Conservation (phyloP, 2,329 filamentous ascomycete genomes). For the Clonostachys byssicola region DNA sequence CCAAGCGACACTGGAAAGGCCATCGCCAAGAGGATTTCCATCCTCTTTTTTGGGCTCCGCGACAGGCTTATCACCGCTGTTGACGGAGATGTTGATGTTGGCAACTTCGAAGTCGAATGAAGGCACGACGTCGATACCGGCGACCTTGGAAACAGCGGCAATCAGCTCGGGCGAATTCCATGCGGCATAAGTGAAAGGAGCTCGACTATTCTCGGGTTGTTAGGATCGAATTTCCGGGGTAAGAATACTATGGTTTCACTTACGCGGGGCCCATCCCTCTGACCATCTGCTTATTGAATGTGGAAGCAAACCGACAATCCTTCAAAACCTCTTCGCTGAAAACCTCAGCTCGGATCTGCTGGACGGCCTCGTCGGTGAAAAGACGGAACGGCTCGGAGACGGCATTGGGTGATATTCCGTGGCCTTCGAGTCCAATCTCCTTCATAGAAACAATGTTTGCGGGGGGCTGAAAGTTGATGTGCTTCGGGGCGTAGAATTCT, state of each 20-base stretch:
- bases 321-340: slow-evolving; percentile 50
- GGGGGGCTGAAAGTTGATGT: slow-evolving; percentile 47
- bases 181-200: slow-evolving; percentile 51
- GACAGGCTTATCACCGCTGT: slow-evolving; percentile 28
- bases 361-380: slow-evolving; percentile 57
- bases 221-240: too few relatives aligned
- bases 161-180: slow-evolving; percentile 38
- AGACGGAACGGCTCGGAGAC: slow-evolving; percentile 63
- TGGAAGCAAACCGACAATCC: slow-evolving; percentile 47
- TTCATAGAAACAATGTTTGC: slow-evolving; percentile 54
- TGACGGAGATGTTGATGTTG: slow-evolving; percentile 48
- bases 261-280: slow-evolving; percentile 23
- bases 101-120: slow-evolving; percentile 51
- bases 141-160: slow-evolving; percentile 42
- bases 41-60: too few relatives aligned
- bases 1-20: slow-evolving; percentile 56
- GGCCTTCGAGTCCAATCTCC: slow-evolving; percentile 49
- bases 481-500: slow-evolving; percentile 48
- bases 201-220: slow-evolving; percentile 33
- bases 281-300: slow-evolving; percentile 49
- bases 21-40: slow-evolving; percentile 21
- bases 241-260: too few relatives aligned
- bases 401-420: slow-evolving; percentile 57
- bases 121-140: slow-evolving; percentile 48
- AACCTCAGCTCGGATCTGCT: slow-evolving; percentile 60